Conservation (phyloP, 768 basidiomycete species). For the Leucosporidium yakuticum region DNA sequence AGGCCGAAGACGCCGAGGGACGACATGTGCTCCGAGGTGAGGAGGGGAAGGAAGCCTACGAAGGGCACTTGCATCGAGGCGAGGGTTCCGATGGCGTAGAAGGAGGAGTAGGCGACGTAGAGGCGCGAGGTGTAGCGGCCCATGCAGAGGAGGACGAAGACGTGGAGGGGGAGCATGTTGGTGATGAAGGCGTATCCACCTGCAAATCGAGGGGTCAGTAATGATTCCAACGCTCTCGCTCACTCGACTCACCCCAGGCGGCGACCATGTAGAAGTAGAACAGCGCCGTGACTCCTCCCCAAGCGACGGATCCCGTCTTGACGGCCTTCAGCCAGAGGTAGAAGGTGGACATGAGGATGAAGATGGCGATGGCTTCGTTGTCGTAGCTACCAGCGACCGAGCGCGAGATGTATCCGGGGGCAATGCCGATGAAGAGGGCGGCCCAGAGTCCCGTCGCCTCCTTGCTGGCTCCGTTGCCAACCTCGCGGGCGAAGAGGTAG, state of each 20-base stretch:
- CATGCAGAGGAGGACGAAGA: constrained; percentile 91
- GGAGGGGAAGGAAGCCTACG: constrained; percentile 97
- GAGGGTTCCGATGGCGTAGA: constrained; percentile 96
- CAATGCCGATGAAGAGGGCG: constrained; percentile 96
- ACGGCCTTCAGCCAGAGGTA: constrained; percentile 94
- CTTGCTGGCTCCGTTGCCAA: constrained; percentile 52
- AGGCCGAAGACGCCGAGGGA: constrained; percentile 95
- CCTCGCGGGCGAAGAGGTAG: constrained; percentile 73
- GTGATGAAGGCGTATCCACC: constrained; percentile 99
- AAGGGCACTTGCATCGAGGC: constrained; percentile 99
- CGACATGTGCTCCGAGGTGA: constrained; percentile 97
- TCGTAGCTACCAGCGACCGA: constrained; percentile 99
- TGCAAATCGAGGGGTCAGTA: constrained; percentile 39
- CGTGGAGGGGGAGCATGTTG: constrained; percentile 98
- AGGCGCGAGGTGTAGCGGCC: constrained; percentile 85
- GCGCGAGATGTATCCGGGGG: constrained; percentile 94
- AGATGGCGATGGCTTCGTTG: constrained; percentile 99
- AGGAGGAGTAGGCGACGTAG: constrained; percentile 91
- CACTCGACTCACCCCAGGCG: constrained; percentile 73
- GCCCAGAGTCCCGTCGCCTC: constrained; percentile 93
- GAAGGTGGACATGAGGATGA: constrained; percentile 99
- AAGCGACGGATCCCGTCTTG: constrained; percentile 87
- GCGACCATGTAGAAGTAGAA: constrained; percentile 99
- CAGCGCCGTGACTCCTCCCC: constrained; percentile 78
- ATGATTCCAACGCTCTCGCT: neutral